Evolutionary conservation across 352 stramenopile genomes (phyloP).

Genomic region (Globisporangium sylvaticum): DNA sequence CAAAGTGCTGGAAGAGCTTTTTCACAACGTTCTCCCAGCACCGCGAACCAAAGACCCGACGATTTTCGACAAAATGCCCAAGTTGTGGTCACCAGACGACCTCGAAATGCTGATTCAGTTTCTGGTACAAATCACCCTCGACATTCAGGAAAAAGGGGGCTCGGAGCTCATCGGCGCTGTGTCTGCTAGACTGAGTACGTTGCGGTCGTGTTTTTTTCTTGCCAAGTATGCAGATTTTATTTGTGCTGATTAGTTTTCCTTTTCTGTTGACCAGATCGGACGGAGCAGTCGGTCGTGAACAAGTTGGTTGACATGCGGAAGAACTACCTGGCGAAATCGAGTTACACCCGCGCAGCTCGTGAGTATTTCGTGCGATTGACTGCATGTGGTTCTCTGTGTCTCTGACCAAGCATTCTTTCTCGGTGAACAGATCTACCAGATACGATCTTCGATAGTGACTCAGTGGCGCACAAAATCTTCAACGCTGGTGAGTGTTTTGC

Average conservation of each 20-base stretch:
- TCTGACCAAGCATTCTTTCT: slow-evolving; percentile 6
- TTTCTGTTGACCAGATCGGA: slow-evolving; percentile 28
- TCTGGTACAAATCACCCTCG: slow-evolving; percentile 53
- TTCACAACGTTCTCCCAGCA: slow-evolving; percentile 37
- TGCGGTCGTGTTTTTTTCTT: not conserved
- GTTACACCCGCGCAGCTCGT: slow-evolving; percentile 41
- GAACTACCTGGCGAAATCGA: slow-evolving; percentile 39
- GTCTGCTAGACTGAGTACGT: slow-evolving; percentile 23
- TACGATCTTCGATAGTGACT: slow-evolving; percentile 47
- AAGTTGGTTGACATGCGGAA: slow-evolving; percentile 61
- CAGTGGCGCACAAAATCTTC: slow-evolving; percentile 68
- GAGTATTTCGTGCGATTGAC: slow-evolving; percentile 15
- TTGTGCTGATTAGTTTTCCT: not conserved
- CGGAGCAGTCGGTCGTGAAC: slow-evolving; percentile 45
- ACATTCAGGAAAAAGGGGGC: slow-evolving; percentile 48
- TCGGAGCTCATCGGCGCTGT: slow-evolving; percentile 35
- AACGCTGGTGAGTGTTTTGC: slow-evolving; percentile 33
- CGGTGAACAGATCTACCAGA: slow-evolving; percentile 43
- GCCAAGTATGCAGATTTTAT: not conserved
- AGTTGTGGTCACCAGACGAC: slow-evolving; percentile 55
- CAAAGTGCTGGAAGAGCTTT: slow-evolving; percentile 42
- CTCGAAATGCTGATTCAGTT: slow-evolving; percentile 51
- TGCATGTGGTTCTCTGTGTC: not conserved
- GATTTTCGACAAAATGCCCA: slow-evolving; percentile 28
- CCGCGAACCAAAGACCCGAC: slow-evolving; percentile 19